A percentile compares a stretch with the other conserved stretches of the same genome.
Conservation (phyloP, 805 yeast species). For the Maudiozyma saulgeensis region DNA sequence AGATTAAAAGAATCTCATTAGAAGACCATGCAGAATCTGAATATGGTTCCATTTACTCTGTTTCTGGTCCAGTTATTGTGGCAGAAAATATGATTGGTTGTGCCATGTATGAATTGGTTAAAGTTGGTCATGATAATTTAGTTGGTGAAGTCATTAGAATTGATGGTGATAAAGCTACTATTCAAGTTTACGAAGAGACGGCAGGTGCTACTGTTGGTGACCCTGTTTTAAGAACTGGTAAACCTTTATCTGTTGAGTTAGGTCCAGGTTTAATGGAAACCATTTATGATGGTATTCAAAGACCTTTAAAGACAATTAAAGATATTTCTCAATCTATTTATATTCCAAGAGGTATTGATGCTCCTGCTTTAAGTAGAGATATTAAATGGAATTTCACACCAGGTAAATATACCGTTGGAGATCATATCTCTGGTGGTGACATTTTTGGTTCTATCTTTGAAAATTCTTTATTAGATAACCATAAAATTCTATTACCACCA, state of each 20-base stretch:
- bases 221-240: conserved; percentile 96
- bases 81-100: conserved; percentile 99
- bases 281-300: conserved; percentile 98
- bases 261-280: conserved; percentile 99
- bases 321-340: conserved; percentile 84
- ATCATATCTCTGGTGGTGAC: conserved; percentile 97
- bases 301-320: conserved; percentile 91
- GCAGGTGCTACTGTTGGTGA: conserved; percentile 99
- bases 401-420: conserved; percentile 67
- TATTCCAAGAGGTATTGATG: conserved; percentile 97
- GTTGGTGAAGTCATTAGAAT: conserved; percentile 99
- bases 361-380: conserved; percentile 85
- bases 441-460: conserved; percentile 89
- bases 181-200: conserved; percentile 98
- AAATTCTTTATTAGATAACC: conserved; percentile 86
- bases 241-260: conserved; percentile 96
- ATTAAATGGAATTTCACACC: conserved; percentile 83
- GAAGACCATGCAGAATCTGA: conserved; percentile 66
- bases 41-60: conserved; percentile 85
- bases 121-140: conserved; percentile 91
- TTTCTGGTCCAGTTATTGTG: conserved; percentile 94
- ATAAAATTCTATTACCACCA: conserved; percentile 92
- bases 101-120: conserved; percentile 98
- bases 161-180: conserved; percentile 92
- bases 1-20: conserved; percentile 73